Evolutionary conservation across 441 rosid species (phyloP).

Genomic region (Erodium moschatum): DNA sequence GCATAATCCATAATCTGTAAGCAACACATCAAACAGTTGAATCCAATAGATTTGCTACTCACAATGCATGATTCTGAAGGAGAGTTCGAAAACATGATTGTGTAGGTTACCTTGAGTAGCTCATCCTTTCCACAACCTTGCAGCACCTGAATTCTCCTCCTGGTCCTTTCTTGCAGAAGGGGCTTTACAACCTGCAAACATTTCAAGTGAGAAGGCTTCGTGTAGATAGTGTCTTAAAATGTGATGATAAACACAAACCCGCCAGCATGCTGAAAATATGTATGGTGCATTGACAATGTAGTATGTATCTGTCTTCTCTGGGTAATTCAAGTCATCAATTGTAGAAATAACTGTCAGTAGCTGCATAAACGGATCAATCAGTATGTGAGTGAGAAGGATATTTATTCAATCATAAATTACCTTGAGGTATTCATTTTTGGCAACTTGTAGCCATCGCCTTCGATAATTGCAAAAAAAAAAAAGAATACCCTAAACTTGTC

Average conservation of each 20-base stretch:
- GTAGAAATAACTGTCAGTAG: slow-evolving; percentile 50
- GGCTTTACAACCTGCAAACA: slow-evolving; percentile 47
- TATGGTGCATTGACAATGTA: slow-evolving; percentile 42
- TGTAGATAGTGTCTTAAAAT: background rate
- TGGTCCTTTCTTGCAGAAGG: slow-evolving; percentile 65
- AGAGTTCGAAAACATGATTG: too few relatives aligned
- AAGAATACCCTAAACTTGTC: too few relatives aligned
- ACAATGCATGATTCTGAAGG: too few relatives aligned
- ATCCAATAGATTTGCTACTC: too few relatives aligned
- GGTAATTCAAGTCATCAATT: slow-evolving; percentile 59
- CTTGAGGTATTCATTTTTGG: too few relatives aligned
- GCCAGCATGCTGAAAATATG: slow-evolving; percentile 59
- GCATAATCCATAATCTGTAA: slow-evolving; percentile 58
- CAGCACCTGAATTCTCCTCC: slow-evolving; percentile 53
- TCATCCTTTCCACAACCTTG: slow-evolving; percentile 55
- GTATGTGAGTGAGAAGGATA: slow-evolving; percentile 1
- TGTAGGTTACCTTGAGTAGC: slow-evolving; percentile 41
- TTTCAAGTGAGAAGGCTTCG: slow-evolving; percentile 11
- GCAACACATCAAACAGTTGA: background rate
- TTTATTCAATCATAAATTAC: background rate
- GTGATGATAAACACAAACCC: slow-evolving; percentile 36
- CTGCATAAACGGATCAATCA: slow-evolving; percentile 26
- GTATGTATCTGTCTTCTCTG: slow-evolving; percentile 64
- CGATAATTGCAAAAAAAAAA: too few relatives aligned
- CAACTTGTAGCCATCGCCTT: background rate